A percentile compares a stretch with the other conserved stretches of the same genome.
Evolutionary conservation across 495 filamentous ascomycete genomes (phyloP).

Genomic region (Hypoxylon rickii): DNA sequence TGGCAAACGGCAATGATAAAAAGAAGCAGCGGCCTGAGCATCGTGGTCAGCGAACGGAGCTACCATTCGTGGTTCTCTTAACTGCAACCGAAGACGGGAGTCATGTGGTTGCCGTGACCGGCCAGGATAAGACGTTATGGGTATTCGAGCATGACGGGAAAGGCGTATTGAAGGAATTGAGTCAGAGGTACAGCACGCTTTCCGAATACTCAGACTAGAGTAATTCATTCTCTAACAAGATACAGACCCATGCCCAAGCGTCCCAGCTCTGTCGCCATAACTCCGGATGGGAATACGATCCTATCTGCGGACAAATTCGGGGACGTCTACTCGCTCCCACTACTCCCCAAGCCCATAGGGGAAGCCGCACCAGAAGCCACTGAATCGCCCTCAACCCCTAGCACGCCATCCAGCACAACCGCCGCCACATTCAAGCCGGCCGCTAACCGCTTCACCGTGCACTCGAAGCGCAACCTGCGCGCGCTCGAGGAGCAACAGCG

Average conservation of each 20-base stretch:
- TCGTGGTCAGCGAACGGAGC: conserved; percentile 26
- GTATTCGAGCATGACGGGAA: conserved; percentile 70
- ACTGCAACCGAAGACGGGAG: conserved; percentile 61
- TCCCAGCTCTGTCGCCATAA: conserved; percentile 73
- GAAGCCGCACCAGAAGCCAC: conserved; percentile 10
- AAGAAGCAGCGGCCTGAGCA: conserved; percentile 25
- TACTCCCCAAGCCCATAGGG: conserved; percentile 54
- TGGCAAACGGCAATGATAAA: conserved; percentile 9
- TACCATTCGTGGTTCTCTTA: conserved; percentile 60
- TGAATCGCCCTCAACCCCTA: conserved; percentile 5
- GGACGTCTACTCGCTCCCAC: conserved; percentile 88
- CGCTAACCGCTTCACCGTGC: conserved; percentile 77
- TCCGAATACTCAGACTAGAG: no score
- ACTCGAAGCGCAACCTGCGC: conserved; percentile 76
- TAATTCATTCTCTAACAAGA: conserved; percentile 9
- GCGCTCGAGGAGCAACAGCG: conserved; percentile 74
- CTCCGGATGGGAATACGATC: conserved; percentile 68
- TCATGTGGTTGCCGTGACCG: conserved; percentile 76
- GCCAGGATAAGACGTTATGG: conserved; percentile 86
- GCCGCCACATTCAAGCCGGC: conserved; percentile 45
- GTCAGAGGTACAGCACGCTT: conserved; percentile 62
- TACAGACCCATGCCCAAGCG: conserved; percentile 85
- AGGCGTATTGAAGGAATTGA: conserved; percentile 68
- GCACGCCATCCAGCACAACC: conserved; percentile 6
- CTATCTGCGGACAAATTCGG: conserved; percentile 92